These are phyloP conservation scores for Breviolum minutum DNA, from an alignment of 73 alveolate species.

Conservation along the genomic window DNA sequence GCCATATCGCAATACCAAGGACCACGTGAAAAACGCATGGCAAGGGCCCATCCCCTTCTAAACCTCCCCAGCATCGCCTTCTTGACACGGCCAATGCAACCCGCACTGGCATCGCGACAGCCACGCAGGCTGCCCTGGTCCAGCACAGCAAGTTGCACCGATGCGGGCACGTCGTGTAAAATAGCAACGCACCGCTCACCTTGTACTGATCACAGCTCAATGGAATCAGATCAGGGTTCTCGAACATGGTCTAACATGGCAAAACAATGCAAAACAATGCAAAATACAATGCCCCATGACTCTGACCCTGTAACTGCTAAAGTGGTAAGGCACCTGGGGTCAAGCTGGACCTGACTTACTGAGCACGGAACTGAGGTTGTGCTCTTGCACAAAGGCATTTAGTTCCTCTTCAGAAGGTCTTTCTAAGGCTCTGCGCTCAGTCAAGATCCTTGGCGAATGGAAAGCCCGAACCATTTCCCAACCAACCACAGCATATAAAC, in stretches of 20 bases:
- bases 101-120: conserved; percentile 69
- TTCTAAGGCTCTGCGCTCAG: background rate
- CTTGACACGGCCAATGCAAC: conserved; percentile 76
- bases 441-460: background rate
- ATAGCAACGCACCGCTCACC: conserved; percentile 41
- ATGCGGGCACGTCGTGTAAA: conserved; percentile 21
- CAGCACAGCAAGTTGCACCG: conserved; percentile 49
- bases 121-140: conserved; percentile 87
- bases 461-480: background rate
- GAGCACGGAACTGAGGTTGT: conserved; percentile 23
- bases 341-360: no score
- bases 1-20: no score
- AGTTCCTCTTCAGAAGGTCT: conserved; percentile 43
- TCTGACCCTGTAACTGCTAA: no score
- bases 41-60: background rate
- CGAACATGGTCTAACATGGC: background rate
- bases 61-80: conserved; percentile 10
- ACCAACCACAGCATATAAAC: background rate
- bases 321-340: no score
- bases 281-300: background rate
- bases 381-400: conserved; percentile 6
- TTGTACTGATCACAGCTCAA: background rate
- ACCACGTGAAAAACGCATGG: background rate
- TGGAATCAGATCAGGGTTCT: background rate
- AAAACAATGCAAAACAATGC: background rate